These are phyloP conservation scores for Trichoderma asperellum DNA, from an alignment of 2,329 filamentous ascomycete species.

Conservation along the genomic window DNA sequence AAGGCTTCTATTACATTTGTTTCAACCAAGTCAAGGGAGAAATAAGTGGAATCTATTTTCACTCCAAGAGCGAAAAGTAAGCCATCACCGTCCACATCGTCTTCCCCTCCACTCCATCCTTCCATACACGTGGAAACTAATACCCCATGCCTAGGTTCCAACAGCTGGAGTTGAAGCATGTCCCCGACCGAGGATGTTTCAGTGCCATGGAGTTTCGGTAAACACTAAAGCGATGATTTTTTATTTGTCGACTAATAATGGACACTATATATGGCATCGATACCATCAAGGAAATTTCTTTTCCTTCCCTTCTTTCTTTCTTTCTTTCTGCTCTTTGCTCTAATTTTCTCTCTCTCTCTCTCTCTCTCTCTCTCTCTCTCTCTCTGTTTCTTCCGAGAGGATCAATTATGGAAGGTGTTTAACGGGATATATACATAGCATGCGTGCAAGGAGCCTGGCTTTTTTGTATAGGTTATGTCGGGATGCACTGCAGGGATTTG, in stretches of 20 bases:
- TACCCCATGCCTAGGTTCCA: slow-evolving; percentile 67
- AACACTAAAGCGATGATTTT: slow-evolving; percentile 25
- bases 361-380: background rate
- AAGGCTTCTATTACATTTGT: slow-evolving; percentile 99
- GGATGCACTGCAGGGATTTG: slow-evolving; percentile 23
- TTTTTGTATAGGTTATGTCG: slow-evolving; percentile 24
- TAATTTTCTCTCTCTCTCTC: background rate
- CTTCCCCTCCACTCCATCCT: too few relatives aligned
- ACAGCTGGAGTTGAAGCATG: slow-evolving; percentile 87
- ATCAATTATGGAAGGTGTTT: slow-evolving; percentile 23
- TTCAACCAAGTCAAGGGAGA: slow-evolving; percentile 90
- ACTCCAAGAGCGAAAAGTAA: slow-evolving; percentile 96
- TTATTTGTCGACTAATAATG: slow-evolving; percentile 7
- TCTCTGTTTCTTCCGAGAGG: background rate
- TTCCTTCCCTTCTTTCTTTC: background rate
- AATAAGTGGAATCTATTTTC: slow-evolving; percentile 95
- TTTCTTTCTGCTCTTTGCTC: background rate
- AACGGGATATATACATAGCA: slow-evolving; percentile 26
- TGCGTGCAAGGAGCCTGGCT: slow-evolving; percentile 26
- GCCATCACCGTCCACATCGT: slow-evolving; percentile 42
- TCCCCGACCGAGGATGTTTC: slow-evolving; percentile 81
- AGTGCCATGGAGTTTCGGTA: slow-evolving; percentile 79
- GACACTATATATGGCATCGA: background rate
- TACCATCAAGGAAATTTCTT: background rate
- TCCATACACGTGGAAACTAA: background rate